Evolutionary conservation across 1,284 basidiomycete species (phyloP).

Genomic region (Melampsora americana): DNA sequence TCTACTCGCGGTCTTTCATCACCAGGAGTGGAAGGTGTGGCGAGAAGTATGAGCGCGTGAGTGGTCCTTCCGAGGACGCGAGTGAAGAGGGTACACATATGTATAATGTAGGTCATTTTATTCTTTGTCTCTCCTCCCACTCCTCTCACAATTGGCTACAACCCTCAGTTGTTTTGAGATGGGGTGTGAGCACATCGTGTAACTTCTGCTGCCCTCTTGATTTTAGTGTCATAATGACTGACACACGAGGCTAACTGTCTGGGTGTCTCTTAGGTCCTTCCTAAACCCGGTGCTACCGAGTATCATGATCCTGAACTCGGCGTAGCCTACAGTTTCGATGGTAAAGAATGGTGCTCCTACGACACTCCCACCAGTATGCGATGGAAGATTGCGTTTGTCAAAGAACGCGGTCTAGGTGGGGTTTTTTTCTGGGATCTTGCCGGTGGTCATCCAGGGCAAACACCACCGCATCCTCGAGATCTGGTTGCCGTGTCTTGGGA

Average conservation of each 20-base stretch:
- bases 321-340: conserved; percentile 35
- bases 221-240: not conserved
- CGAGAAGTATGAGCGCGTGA: conserved; percentile 41
- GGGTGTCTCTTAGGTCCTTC: conserved; percentile 3
- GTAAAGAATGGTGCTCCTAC: conserved; percentile 44
- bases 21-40: conserved; percentile 35
- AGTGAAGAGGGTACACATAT: conserved; percentile 36
- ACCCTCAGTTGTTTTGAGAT: no score
- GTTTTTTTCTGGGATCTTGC: conserved; percentile 44
- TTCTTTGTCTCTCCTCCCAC: not conserved
- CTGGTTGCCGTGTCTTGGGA: conserved; percentile 35
- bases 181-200: no score
- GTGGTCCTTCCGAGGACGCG: conserved; percentile 29
- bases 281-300: conserved; percentile 22
- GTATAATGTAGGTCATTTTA: conserved; percentile 31
- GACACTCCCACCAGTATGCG: conserved; percentile 30
- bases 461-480: conserved; percentile 37
- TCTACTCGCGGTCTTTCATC: conserved; percentile 43
- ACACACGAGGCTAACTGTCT: not conserved
- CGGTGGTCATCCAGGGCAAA: conserved; percentile 34
- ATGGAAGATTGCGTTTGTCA: conserved; percentile 40
- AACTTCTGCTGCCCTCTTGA: not conserved
- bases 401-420: conserved; percentile 24
- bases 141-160: no score
- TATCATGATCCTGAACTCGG: conserved; percentile 37